Percentiles rank a stretch among this genome's conserved stretches.
Conservation (phyloP, 2,329 filamentous ascomycete genomes). For the Hypocrella siamensis region DNA sequence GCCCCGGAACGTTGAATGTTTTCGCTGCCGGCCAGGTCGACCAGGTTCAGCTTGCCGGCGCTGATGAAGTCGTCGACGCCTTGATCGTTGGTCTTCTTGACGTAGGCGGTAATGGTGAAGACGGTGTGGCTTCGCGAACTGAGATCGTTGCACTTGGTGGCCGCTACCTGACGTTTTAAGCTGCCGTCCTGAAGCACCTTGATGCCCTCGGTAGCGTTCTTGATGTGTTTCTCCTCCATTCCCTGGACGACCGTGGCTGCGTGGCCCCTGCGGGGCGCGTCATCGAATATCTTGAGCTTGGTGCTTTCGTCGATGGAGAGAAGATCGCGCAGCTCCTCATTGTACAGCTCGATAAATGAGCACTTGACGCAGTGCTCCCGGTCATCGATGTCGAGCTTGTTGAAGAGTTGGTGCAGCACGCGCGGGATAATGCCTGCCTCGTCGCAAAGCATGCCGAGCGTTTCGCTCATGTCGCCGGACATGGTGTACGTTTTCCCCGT, state of each 20-base stretch:
- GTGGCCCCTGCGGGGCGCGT: slow-evolving; percentile 73
- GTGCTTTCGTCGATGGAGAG: slow-evolving; percentile 65
- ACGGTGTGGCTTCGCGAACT: slow-evolving; percentile 95
- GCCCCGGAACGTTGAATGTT: slow-evolving; percentile 95
- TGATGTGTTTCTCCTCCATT: slow-evolving; percentile 94
- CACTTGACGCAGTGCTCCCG: slow-evolving; percentile 85
- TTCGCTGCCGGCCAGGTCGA: slow-evolving; percentile 92
- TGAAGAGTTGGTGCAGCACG: slow-evolving; percentile 74
- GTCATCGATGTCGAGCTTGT: slow-evolving; percentile 63
- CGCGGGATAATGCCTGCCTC: slow-evolving; percentile 90
- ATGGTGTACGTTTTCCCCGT: slow-evolving; percentile 99
- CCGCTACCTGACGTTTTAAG: slow-evolving; percentile 90
- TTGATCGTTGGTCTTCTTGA: slow-evolving; percentile 65
- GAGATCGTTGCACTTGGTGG: slow-evolving; percentile 98
- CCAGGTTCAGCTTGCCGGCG: slow-evolving; percentile 86
- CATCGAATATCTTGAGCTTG: slow-evolving; percentile 93
- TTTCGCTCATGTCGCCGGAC: slow-evolving; percentile 93
- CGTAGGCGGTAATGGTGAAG: slow-evolving; percentile 87
- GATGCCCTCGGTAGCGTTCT: slow-evolving; percentile 70
- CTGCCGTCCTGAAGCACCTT: slow-evolving; percentile 79
- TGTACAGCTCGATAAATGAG: slow-evolving; percentile 97
- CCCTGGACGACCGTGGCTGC: slow-evolving; percentile 81
- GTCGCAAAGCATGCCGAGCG: slow-evolving; percentile 71
- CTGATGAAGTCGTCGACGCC: slow-evolving; percentile 83
- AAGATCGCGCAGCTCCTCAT: slow-evolving; percentile 87